Conservation (phyloP, 495 filamentous ascomycete species). For the Xylaria acuta region DNA sequence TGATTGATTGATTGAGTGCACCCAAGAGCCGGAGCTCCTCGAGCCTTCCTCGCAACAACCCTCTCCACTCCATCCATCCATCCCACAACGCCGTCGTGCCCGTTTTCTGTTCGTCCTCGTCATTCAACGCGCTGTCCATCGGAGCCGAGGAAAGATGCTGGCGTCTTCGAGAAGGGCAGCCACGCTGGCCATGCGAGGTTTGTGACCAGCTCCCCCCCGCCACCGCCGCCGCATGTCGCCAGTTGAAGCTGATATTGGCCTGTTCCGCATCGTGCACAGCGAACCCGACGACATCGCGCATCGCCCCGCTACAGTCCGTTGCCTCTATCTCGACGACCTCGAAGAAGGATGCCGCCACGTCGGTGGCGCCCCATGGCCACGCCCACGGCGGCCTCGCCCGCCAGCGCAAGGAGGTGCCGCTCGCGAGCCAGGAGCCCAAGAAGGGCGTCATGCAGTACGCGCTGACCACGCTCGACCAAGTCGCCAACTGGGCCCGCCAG, state of each 20-base stretch:
- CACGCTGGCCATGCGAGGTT: slow-evolving; percentile 75
- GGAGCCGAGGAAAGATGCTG: slow-evolving; percentile 58
- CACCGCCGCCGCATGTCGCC: neutral
- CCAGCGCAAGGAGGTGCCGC: slow-evolving; percentile 72
- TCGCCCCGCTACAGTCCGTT: slow-evolving; percentile 64
- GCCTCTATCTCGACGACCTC: slow-evolving; percentile 68
- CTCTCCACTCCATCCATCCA: slow-evolving; percentile 38
- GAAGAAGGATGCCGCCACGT: slow-evolving; percentile 63
- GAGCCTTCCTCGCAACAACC: slow-evolving; percentile 23
- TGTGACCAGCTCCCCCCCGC: slow-evolving; percentile 32
- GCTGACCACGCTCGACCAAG: slow-evolving; percentile 91
- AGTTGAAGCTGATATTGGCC: slow-evolving; percentile 25
- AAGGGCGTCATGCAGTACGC: slow-evolving; percentile 97
- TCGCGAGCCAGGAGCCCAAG: slow-evolving; percentile 90
- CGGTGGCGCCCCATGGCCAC: slow-evolving; percentile 51
- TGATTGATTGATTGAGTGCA: slow-evolving; percentile 31
- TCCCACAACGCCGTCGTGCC: slow-evolving; percentile 3
- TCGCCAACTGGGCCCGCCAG: slow-evolving; percentile 95
- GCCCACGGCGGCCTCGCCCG: slow-evolving; percentile 48
- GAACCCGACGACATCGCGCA: slow-evolving; percentile 64
- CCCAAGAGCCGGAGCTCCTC: slow-evolving; percentile 21
- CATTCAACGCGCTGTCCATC: slow-evolving; percentile 23
- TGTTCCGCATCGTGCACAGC: slow-evolving; percentile 47
- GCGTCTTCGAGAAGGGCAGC: slow-evolving; percentile 68
- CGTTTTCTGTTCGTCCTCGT: slow-evolving; percentile 17